These are phyloP conservation scores for Hypoxylon rubiginosum DNA, from an alignment of 2,329 filamentous ascomycete genomes.

Conservation along the genomic window DNA sequence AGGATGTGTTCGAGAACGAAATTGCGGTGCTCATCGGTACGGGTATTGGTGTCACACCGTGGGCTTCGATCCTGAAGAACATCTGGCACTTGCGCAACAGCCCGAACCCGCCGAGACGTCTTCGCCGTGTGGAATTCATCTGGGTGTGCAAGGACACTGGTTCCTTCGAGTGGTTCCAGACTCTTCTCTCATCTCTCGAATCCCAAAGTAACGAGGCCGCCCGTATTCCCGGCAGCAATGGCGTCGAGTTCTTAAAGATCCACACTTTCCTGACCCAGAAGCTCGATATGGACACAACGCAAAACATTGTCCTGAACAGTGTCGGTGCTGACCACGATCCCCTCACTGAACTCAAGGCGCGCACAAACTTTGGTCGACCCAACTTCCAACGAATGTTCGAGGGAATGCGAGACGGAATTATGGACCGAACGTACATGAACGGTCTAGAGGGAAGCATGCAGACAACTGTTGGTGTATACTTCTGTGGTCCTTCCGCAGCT, in stretches of 20 bases:
- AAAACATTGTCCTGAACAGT: slow-evolving; percentile 97
- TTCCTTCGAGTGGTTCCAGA: slow-evolving; percentile 99
- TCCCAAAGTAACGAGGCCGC: slow-evolving; percentile 81
- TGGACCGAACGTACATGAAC: slow-evolving; percentile 86
- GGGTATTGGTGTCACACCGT: slow-evolving; percentile 88
- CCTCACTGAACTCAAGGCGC: slow-evolving; percentile 87
- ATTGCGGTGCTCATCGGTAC: slow-evolving; percentile 88
- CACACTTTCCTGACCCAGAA: slow-evolving; percentile 98
- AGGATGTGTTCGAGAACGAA: slow-evolving; percentile 96
- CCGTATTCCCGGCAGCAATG: slow-evolving; percentile 74
- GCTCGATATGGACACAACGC: slow-evolving; percentile 89
- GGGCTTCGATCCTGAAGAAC: slow-evolving; percentile 92
- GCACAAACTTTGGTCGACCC: slow-evolving; percentile 95
- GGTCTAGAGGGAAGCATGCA: slow-evolving; percentile 81
- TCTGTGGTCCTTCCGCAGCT: slow-evolving; percentile 87
- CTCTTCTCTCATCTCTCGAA: slow-evolving; percentile 90
- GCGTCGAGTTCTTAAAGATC: slow-evolving; percentile 91
- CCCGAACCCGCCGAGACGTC: slow-evolving; percentile 88
- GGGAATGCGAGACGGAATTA: slow-evolving; percentile 88
- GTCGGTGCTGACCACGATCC: slow-evolving; percentile 91
- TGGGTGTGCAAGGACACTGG: slow-evolving; percentile 97
- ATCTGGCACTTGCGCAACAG: slow-evolving; percentile 96
- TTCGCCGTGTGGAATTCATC: slow-evolving; percentile 97
- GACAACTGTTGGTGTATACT: slow-evolving; percentile 96
- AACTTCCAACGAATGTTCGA: slow-evolving; percentile 86